Base-by-base conservation (phyloP, 768 basidiomycete species). In the Gymnopilus junonius region DNA sequence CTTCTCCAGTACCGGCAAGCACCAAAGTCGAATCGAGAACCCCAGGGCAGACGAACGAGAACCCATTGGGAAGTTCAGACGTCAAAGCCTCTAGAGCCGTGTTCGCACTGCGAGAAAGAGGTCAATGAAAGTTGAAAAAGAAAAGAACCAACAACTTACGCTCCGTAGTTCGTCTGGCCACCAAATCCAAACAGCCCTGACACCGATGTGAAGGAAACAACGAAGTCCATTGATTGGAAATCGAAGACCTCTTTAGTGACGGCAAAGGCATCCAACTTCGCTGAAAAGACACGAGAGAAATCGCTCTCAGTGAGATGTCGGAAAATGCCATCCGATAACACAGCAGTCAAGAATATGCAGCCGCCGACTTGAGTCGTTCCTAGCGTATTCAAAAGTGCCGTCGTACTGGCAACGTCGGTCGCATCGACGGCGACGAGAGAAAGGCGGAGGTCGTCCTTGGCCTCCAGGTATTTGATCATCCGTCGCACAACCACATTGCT, bases 121-220 rank as follows among this genome's bases (percentile, higher is more conserved):
- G 17, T 29, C 37, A 40, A 42, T 25, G 23, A 48, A 15, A 27
- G 31, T 17, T 12, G 31, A 11, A 23, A 2, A 31, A 15, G 20
- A 55, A 1, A n/a, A 37, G 34, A 31, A 35, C 4, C 20, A 46
- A 31, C 8, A 32, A 62, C 65, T 62, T 45, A 78, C 76, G 70
- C 69, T 7, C 75, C 71, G 64, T 80, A 80, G 57, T 79, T 81
- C 0, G 77, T 73, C 64, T 81, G 80, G 2, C 79, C 80, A 17
- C 69, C 66, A 53, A 65, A 72, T 12, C 80, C 80, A 63, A 78
- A 76, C 10, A 75, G 31, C 8, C 62, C 68, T 5, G 74, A 61
- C 6, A 77, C 72, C 1, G 78, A 77, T 0, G 77, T 76, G 35
- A 78, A 71, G 2, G 71, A 65, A 43, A 80, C 65, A 15, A 79